A percentile compares a stretch with the other conserved stretches of the same genome.
phyloP scores from a whole-genome alignment of 805 yeast species.

The Lachancea dasiensis region DNA sequence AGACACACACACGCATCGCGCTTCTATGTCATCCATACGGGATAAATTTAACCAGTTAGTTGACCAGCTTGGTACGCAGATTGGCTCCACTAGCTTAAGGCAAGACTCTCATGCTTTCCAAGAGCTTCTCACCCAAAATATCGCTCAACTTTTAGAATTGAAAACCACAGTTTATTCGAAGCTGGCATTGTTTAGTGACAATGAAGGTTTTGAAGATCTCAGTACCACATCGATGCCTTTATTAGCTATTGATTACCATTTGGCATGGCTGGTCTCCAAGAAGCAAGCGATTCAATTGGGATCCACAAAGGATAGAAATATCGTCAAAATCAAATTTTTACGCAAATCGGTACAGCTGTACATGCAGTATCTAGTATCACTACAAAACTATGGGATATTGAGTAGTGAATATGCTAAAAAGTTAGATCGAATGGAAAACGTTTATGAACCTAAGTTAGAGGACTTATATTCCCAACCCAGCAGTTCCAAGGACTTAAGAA shows the following conservation, averaged over 20 bases:
- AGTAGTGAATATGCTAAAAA: constrained; percentile 33
- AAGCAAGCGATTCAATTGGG: constrained; percentile 21
- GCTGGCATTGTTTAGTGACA: constrained; percentile 60
- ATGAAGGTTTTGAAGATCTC: constrained; percentile 67
- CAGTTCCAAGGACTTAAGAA: constrained; percentile 12
- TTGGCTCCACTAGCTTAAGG: constrained; percentile 27
- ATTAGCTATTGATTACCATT: constrained; percentile 51
- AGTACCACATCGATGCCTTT: constrained; percentile 57
- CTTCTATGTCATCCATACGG: constrained; percentile 16
- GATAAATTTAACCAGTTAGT: constrained; percentile 21
- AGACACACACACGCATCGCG: too few species aligned
- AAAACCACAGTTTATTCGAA: constrained; percentile 37
- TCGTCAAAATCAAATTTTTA: constrained; percentile 33
- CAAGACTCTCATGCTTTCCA: constrained; percentile 43
- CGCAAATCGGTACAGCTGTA: constrained; percentile 40
- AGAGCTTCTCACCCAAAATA: constrained; percentile 29
- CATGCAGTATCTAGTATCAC: constrained; percentile 40
- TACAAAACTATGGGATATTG: constrained; percentile 43
- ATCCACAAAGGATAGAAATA: constrained; percentile 14
- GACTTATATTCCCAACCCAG: constrained; percentile 23
- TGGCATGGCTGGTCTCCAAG: constrained; percentile 38
- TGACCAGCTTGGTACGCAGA: constrained; percentile 13
- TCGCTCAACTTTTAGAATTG: constrained; percentile 42
- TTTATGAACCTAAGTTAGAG: constrained; percentile 37
- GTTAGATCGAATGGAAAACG: constrained; percentile 37